Evolutionary conservation across 1,284 basidiomycete species (phyloP).

Genomic region (Schizophyllum commune): DNA sequence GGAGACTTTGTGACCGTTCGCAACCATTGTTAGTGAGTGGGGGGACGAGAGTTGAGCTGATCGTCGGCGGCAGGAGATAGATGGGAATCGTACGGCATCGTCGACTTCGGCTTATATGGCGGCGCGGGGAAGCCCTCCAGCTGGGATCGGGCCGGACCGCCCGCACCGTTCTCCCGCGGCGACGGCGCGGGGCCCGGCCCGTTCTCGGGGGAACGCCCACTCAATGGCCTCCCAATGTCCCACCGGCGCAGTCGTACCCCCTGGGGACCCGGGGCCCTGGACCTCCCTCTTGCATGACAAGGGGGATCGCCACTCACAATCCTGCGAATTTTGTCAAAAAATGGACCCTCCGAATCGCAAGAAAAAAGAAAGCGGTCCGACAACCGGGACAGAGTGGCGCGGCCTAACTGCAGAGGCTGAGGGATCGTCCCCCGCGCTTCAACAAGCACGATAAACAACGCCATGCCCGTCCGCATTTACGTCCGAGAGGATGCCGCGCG

Average conservation of each 20-base stretch:
- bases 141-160: neutral
- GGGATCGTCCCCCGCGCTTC: too few species aligned
- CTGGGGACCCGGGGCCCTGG: too few species aligned
- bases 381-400: too few species aligned
- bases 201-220: conserved; percentile 18
- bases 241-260: neutral
- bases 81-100: conserved; percentile 5
- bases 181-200: conserved; percentile 21
- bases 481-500: neutral
- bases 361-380: too few species aligned
- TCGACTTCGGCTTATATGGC: neutral
- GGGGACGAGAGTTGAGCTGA: conserved; percentile 3
- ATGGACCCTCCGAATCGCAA: too few species aligned
- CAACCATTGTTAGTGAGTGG: conserved; percentile 1
- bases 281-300: too few species aligned
- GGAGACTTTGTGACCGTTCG: conserved; percentile 22
- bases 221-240: neutral
- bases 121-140: neutral
- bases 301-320: too few species aligned
- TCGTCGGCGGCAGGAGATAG: conserved; percentile 3
- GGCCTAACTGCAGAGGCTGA: too few species aligned
- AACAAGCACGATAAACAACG: neutral
- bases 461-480: neutral
- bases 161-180: neutral
- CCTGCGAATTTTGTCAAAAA: too few species aligned